Base-by-base conservation (phyloP, 2,329 filamentous ascomycete species). In the Diaporthe citriasiana region DNA sequence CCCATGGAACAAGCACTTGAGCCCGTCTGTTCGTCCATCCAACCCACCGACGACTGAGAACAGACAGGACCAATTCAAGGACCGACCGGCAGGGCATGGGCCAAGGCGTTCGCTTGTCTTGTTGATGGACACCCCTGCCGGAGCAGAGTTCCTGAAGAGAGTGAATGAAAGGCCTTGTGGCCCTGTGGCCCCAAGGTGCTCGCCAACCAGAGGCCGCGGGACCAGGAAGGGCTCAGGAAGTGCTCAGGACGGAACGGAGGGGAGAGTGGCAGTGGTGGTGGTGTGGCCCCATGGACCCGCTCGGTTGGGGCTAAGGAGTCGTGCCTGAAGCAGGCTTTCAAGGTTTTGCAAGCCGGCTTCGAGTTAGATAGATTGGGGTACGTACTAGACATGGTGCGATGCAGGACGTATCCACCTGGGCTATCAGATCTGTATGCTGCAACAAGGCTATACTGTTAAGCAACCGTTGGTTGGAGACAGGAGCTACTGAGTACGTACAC, bases 261-360 rank as follows among this genome's bases (percentile, higher is more conserved):
- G 17, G 63, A 51, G 63, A 45, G 60, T n/a, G 60, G 40, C 27
- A 45, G 40, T 30, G 25, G 59, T 47, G 42, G 60, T 66, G 40
- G 60, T 50, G 33, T 66, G 60, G 42, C 30, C 42, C 42, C 60
- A 66, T 47, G 30, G 63, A 51, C 63, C 63, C 63, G 47, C 63
- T 68, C 63, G 45, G 63, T n/a, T 68, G 63, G 63, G 47, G 63
- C 63, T 47, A 68, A 68, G 63, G 63, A 53, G 63, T 51, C 63
- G 63, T 68, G 63, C 63, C 63, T 68, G 63, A 53, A 68, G 63
- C 63, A 68, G 63, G 47, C 63, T 68, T 68, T 68, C 63, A 68
- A 68, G 63, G 47, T 53, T 51, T 53, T n/a, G 22, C 38, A 60
- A 35, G 63, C 63, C 47, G 63, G 63, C 45, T 68, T 53, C 30